Evolutionary conservation across 169 alveolate species (phyloP).

Genomic region (Perkinsus marinus): DNA sequence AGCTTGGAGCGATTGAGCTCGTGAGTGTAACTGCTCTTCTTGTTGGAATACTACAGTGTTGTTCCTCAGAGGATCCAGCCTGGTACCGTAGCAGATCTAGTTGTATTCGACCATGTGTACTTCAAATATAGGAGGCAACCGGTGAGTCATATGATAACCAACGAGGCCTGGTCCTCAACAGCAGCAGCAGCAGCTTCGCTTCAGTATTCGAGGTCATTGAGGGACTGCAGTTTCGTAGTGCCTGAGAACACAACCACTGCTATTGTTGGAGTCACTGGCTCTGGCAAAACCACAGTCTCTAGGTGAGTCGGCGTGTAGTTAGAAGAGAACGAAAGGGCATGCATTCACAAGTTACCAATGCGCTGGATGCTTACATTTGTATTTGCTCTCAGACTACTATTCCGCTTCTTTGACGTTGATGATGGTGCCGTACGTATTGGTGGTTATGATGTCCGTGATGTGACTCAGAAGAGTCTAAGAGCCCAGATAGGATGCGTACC

Average conservation of each 20-base stretch:
- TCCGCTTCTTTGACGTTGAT: slow-evolving; percentile 39
- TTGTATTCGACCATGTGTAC: neutral
- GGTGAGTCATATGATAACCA: neutral
- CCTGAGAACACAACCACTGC: neutral
- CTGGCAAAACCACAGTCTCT: slow-evolving; percentile 48
- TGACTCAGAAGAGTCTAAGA: slow-evolving; percentile 15
- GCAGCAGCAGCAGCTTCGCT: neutral
- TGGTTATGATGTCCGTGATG: slow-evolving; percentile 4
- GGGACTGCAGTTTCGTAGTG: neutral
- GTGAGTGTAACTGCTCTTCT: neutral
- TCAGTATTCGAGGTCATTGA: neutral
- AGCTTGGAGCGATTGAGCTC: neutral
- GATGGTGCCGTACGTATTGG: slow-evolving; percentile 37
- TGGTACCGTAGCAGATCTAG: neutral
- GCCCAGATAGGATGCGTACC: slow-evolving; percentile 72
- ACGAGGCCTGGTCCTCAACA: neutral
- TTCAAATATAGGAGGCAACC: neutral
- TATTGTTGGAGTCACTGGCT: slow-evolving; percentile 5
- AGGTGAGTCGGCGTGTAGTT: slow-evolving; percentile 14
- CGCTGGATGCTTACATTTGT: neutral
- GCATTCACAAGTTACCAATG: neutral
- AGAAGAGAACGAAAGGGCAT: neutral
- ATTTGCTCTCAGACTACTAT: slow-evolving; percentile 28
- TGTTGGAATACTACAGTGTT: neutral
- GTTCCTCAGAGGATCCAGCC: neutral